phyloP scores from a whole-genome alignment of 1,139 yeast species.

The Yamadazyma jaroonii region DNA sequence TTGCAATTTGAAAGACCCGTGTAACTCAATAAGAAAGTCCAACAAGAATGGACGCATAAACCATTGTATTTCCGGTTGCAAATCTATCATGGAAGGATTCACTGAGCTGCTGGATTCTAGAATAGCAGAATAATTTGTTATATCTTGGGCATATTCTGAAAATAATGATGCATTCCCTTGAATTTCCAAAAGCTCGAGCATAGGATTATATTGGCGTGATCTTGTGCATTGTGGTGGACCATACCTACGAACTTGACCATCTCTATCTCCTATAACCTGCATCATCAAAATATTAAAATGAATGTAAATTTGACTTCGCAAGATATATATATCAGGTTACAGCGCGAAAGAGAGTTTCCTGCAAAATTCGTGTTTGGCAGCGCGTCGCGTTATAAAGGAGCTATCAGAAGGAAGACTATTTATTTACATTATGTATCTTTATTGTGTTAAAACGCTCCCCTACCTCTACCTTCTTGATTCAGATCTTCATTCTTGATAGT shows the following conservation, averaged over 20 bases:
- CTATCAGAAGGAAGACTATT: background rate
- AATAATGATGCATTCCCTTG: background rate
- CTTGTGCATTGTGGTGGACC: conserved; percentile 47
- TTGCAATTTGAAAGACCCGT: conserved; percentile 69
- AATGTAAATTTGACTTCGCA: background rate
- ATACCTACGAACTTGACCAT: conserved; percentile 9
- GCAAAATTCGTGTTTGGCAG: conserved; percentile 7
- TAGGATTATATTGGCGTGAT: conserved; percentile 37
- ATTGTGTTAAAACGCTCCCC: conserved; percentile 44
- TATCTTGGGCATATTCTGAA: conserved; percentile 19
- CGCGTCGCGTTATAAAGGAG: conserved; percentile 11
- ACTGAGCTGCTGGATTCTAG: conserved; percentile 36
- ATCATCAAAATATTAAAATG: background rate
- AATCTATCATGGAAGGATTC: conserved; percentile 72
- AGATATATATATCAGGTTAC: conserved; percentile 1
- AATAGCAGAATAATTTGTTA: conserved; percentile 25
- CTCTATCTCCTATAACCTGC: background rate
- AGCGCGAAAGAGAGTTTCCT: conserved; percentile 2
- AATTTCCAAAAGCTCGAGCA: conserved; percentile 44
- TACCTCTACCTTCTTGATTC: conserved; percentile 59
- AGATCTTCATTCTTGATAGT: conserved; percentile 79
- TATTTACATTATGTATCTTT: background rate
- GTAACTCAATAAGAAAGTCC: conserved; percentile 81
- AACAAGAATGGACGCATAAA: conserved; percentile 85
- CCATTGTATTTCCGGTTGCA: conserved; percentile 93